Conservation (phyloP, 441 rosid genomes). For the Gossypium gossypioides region DNA sequence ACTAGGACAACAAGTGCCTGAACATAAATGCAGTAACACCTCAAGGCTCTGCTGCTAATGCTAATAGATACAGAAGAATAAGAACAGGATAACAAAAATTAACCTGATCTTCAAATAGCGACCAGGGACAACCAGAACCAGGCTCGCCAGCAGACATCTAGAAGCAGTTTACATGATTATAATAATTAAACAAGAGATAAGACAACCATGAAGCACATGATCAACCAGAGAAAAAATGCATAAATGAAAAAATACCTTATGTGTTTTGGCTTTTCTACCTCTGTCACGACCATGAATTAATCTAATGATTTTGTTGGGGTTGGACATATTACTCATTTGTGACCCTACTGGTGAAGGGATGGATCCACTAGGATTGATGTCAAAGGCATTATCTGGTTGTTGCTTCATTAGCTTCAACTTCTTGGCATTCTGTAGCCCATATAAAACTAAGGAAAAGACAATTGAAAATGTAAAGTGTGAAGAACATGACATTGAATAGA, state of each 20-base stretch:
- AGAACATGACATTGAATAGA: conserved; percentile 7
- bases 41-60: conserved; percentile 14
- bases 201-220: conserved; percentile 11
- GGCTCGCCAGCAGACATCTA: conserved; percentile 74
- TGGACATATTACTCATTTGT: conserved; percentile 94
- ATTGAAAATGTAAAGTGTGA: conserved; percentile 19
- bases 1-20: conserved; percentile 99
- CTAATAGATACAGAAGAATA: conserved; percentile 6
- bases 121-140: conserved; percentile 86
- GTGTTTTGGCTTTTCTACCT: conserved; percentile 63
- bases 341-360: conserved; percentile 81
- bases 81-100: conserved; percentile 6
- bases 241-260: conserved; percentile 47
- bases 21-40: conserved; percentile 14
- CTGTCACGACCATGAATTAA: conserved; percentile 60
- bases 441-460: conserved; percentile 44
- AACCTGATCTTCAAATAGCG: conserved; percentile 96
- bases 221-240: conserved; percentile 9
- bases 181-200: conserved; percentile 13
- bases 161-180: conserved; percentile 21
- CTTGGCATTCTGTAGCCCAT: conserved; percentile 62
- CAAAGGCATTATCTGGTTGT: conserved; percentile 47
- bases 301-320: conserved; percentile 66
- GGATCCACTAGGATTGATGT: conserved; percentile 52
- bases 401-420: conserved; percentile 73